Base-by-base conservation (phyloP, 495 filamentous ascomycete genomes). In the Penicilliopsis zonata region DNA sequence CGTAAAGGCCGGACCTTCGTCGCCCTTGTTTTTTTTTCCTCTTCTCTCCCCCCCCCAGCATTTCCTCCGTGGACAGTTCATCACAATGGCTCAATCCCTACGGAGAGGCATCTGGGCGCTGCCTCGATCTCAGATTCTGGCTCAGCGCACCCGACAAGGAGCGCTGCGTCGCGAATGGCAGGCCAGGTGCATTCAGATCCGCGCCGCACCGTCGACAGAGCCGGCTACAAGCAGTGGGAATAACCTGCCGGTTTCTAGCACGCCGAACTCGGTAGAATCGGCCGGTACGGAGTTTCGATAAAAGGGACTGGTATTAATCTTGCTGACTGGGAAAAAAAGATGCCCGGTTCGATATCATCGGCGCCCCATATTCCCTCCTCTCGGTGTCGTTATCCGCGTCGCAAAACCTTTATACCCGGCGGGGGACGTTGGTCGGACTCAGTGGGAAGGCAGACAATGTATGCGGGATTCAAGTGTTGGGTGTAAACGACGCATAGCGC, bases 401-500 rank as follows among this genome's bases (percentile, higher is more conserved):
- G 18, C 87, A 94, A 42, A 78, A 84, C 40, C 69, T 98, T 14
- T 94, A 86, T 57, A 93, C 90, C 19, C 74, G 87, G 26, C 76
- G 83, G 35, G 90, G 90, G 19, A 94, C 86, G 2, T 61, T 98
- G 26, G 85, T 96, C 21, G 86, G 81, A 14, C 64, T 98, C 31
- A 84, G 81, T 41, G 92, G 92, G 33, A 83, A 88, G 44, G 66
- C 81, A 21, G 84, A 94, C 52, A 92, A 94, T 75, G 86, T 90
- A 54, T 53, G 69, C 23, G 4, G 9, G 25, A 21, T 18, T 23
- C 13, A 33, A 23, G 18, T 25, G 9, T 22, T 33, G 22, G 7
- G n/a, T n/a, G 22, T 24, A 6, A n/a, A 7, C 22, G 6, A 24
- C 22, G n/a, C 6, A 24, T 9, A 31, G n/a, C 24, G 21, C 15